A percentile compares a stretch with the other conserved stretches of the same genome.
Conservation (phyloP, 495 filamentous ascomycete genomes). For the Penicillium verhagenii region DNA sequence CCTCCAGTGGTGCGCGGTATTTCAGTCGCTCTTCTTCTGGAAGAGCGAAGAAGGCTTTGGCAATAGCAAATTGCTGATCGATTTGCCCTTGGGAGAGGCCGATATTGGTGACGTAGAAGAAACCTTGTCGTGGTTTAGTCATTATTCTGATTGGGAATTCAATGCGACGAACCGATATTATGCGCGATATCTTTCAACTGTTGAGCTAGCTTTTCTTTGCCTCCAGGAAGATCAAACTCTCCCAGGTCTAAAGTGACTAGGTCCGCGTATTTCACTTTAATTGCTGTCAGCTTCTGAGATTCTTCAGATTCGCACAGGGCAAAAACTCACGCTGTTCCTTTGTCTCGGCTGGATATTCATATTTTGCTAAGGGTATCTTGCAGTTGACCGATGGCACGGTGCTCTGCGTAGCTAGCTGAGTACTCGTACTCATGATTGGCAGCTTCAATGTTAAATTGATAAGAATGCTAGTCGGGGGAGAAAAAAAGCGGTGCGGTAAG, state of each 20-base stretch:
- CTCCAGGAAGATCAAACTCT: slow-evolving; percentile 47
- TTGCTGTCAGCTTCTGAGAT: no score
- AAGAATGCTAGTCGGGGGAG: no score
- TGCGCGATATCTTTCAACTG: slow-evolving; percentile 52
- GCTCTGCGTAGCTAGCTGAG: no score
- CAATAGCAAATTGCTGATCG: slow-evolving; percentile 52
- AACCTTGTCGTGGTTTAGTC: slow-evolving; percentile 21
- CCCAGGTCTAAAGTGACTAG: slow-evolving; percentile 52
- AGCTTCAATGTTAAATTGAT: no score
- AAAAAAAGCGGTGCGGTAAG: no score
- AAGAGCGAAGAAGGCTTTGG: slow-evolving; percentile 46
- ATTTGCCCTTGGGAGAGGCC: slow-evolving; percentile 51
- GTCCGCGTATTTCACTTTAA: slow-evolving; percentile 47
- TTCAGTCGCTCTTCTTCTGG: slow-evolving; percentile 48
- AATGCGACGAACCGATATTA: slow-evolving; percentile 33
- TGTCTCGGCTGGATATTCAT: no score
- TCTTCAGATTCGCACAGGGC: no score
- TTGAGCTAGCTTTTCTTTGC: slow-evolving; percentile 49
- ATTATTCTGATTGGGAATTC: background rate
- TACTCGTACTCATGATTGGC: no score
- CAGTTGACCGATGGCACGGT: no score
- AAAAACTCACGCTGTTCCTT: no score
- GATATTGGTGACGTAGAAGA: slow-evolving; percentile 54
- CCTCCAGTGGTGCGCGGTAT: slow-evolving; percentile 41
- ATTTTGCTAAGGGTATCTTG: no score